Base-by-base conservation (phyloP, 768 basidiomycete genomes). In the Boletus rubroflammeus region DNA sequence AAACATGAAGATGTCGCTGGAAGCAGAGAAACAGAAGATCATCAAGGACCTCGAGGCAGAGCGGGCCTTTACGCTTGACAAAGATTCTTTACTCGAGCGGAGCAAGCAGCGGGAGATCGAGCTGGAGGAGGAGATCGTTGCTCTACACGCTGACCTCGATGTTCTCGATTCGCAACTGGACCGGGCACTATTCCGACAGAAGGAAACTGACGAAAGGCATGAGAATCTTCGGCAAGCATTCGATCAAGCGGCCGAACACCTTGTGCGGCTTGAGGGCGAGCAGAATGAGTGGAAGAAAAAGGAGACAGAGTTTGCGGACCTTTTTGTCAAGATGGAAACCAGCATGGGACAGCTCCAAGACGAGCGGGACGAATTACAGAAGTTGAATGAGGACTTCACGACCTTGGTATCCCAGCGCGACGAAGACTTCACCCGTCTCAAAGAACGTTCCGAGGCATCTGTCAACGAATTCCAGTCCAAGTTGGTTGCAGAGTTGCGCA, bases 111-210 rank as follows among this genome's bases (percentile, higher is more conserved):
- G 85, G n/a, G 93, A 96, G 68, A 78, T 78, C 29, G 86, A 92
- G 55, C 77, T 98, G 3, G 86, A 93, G 67, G 93, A 97, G 50
- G 93, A 95, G 62, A 80, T 95, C 14, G 73, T 75, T 2, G 82
- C 85, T 1, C 71, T 97, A 21, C 92, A 97, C 61, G 76, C 78
- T 3, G 95, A 98, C 62, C 77, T 96, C 42, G 90, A 94, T 53
- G 78, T 83, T 3, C 76, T 96, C 13, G 92, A 95, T 62, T 86
- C 85, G 4, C 93, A 98, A 63, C 79, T 96, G 9, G 90, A 90
- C 53, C 81, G 88, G 8, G 86, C 89, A 0, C 76, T 93, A 64
- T 78, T 81, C 36, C 76, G 86, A 40, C 88, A 92, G 69, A 90
- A 86, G 68, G 84, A 90, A 60, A 83, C 79, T 40, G 89, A 93